Base-by-base conservation (phyloP, 331 rosid genomes). In the Acacia pycnantha region DNA sequence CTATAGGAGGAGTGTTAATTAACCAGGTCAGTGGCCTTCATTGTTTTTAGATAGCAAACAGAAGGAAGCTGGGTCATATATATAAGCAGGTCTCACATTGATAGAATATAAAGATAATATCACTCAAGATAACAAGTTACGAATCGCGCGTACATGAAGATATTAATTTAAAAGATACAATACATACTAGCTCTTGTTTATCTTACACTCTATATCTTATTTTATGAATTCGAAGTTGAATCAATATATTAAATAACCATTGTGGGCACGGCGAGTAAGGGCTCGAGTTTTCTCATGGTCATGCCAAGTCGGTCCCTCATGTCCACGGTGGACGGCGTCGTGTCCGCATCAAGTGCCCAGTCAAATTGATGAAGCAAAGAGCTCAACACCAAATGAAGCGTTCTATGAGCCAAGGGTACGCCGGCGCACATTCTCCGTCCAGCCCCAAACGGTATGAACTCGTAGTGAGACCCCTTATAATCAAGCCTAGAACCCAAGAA, bases 381-480 rank as follows among this genome's bases (percentile, higher is more conserved):
- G 10, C 89, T 87, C 80, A 91, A 58, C 13, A 87, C 73, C 6
- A 87, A 65, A 48, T 91, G 86, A 78, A 93, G 87, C 15, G 85
- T 59, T 47, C 87, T 81, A 21, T 90, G 94, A 1, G 91, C 94
- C 77, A 90, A 78, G 0, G 97, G 87, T 46, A 91, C 65, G 2
- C 97, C 97, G 0, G 86, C 91, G 40, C 97, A 93, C 84, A 91
- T 90, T 84, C 97, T 79, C 16, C 97, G 40, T 9, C 97, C 97
- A 15, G 93, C 92, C 0, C 94, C 97, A 22, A 93, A 91, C 1
- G 97, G 97, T 19, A 93, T 87, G 0, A 91, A 26, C 90, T 88
- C 91, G 26, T 76, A 93, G 75, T 91, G 76, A 5, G 85, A 89
- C 0, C 97, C 94, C 64, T 76, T 90, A 10, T 88, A 93, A 22